Base-by-base conservation (phyloP, 2,329 filamentous ascomycete genomes). In the Trichoderma hamatum region DNA sequence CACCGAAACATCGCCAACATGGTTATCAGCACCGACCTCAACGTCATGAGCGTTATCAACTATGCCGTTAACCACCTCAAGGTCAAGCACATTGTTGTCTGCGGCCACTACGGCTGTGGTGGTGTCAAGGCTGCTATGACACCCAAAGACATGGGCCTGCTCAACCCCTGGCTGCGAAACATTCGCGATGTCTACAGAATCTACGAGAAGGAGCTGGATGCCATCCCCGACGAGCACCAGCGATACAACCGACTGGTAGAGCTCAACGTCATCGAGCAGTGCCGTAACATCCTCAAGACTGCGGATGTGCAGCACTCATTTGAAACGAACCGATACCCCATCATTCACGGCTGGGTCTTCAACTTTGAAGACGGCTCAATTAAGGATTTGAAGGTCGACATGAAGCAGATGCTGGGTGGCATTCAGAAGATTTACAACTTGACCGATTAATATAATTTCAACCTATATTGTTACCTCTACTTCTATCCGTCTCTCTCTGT, bases 51-150 rank as follows among this genome's bases (percentile, higher is more conserved):
- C 78, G 93, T 97, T 75, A 92, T 97, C 80, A 90, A 96, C 78
- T 97, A 94, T 78, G 92, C 93, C 72, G 93, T 97, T 72, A 84
- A 86, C 74, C 89, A 95, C 79, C 86, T 97, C 51, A 86, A 92
- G 77, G 90, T 93, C 78, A 93, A 93, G 83, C 91, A 93, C 83
- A 91, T 93, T 74, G 85, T 93, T 72, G 89, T 93, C 69, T 93
- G 91, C 80, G 91, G 91, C 28, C 91, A 93, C 84, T 92, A 92
- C 83, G 89, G 89, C 79, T 93, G 91, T 80, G 90, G 90, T 60
- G 90, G 90, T 72, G 90, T 93, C 79, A 90, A 91, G 80, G 90
- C 90, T 43, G 90, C 91, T 80, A 88, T 90, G 85, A 91, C 89
- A 0, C 86, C 89, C 74, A 86, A 89, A 78, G 89, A 92, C 76